phyloP scores from a whole-genome alignment of 2,329 filamentous ascomycete genomes.

The Penicillium sp. region DNA sequence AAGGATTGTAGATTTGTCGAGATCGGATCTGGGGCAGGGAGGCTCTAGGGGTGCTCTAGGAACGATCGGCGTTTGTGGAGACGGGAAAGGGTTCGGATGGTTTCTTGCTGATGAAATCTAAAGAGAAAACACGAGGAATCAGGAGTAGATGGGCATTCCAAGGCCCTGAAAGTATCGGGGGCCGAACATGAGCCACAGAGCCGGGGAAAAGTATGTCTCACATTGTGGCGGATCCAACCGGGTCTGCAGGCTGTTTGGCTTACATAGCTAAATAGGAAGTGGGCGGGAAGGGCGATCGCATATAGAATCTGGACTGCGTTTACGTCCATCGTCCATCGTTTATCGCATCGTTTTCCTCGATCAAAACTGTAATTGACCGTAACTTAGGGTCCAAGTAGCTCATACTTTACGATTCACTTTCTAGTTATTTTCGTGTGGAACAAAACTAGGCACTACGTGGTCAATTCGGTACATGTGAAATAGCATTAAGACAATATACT shows the following conservation, averaged over 20 bases:
- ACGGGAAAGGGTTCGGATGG: neutral
- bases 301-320: neutral
- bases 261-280: neutral
- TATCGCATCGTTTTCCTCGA: neutral
- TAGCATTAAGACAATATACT: no score
- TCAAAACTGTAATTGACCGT: neutral
- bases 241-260: neutral
- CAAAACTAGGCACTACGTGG: no score
- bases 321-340: neutral
- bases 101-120: neutral
- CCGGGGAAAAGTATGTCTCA: neutral
- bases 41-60: no score
- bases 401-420: no score
- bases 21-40: constrained; percentile 13
- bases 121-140: neutral
- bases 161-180: constrained; percentile 3
- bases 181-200: neutral
- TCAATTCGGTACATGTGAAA: no score
- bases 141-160: neutral
- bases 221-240: constrained; percentile 1
- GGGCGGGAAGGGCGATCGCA: neutral
- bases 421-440: no score
- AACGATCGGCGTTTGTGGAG: constrained; percentile 16
- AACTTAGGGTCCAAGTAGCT: neutral
- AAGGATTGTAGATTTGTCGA: constrained; percentile 1